Evolutionary conservation across 495 filamentous ascomycete genomes (phyloP).

Genomic region (Glarea lozoyensis): DNA sequence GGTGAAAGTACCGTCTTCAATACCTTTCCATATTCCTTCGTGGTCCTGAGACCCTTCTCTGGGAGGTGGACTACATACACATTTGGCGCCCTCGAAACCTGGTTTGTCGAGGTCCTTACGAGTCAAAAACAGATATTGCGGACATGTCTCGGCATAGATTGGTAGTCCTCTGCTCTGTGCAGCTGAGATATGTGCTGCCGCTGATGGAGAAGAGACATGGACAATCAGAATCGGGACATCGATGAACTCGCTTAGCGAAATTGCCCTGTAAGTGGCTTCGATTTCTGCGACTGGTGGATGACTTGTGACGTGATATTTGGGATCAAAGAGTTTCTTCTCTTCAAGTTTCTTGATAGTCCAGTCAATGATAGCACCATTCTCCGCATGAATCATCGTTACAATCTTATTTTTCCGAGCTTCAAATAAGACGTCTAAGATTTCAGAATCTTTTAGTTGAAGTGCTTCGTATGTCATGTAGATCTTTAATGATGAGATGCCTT

Average conservation of each 20-base stretch:
- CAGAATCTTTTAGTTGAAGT: constrained; percentile 42
- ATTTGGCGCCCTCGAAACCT: constrained; percentile 46
- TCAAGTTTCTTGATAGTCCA: constrained; percentile 41
- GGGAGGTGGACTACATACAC: constrained; percentile 39
- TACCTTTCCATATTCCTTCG: constrained; percentile 33
- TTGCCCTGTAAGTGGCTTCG: constrained; percentile 51
- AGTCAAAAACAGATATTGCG: constrained; percentile 55
- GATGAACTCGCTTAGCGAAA: constrained; percentile 42
- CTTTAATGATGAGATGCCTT: constrained; percentile 49
- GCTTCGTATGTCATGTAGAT: constrained; percentile 58
- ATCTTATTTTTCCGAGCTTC: constrained; percentile 36
- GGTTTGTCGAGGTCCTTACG: constrained; percentile 38
- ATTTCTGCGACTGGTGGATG: constrained; percentile 45
- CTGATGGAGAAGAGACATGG: constrained; percentile 44
- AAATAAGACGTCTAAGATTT: constrained; percentile 48
- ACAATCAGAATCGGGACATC: constrained; percentile 48
- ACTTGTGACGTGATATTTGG: constrained; percentile 45
- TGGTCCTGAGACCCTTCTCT: constrained; percentile 27
- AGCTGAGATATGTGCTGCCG: constrained; percentile 40
- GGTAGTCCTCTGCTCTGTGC: constrained; percentile 48
- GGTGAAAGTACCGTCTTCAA: constrained; percentile 42
- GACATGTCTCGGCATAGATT: constrained; percentile 56
- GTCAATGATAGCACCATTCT: constrained; percentile 46
- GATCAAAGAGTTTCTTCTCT: constrained; percentile 32
- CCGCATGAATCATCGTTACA: constrained; percentile 54